Base-by-base conservation (phyloP, 2,329 filamentous ascomycete species). In the Hymenoscyphus infarciens region DNA sequence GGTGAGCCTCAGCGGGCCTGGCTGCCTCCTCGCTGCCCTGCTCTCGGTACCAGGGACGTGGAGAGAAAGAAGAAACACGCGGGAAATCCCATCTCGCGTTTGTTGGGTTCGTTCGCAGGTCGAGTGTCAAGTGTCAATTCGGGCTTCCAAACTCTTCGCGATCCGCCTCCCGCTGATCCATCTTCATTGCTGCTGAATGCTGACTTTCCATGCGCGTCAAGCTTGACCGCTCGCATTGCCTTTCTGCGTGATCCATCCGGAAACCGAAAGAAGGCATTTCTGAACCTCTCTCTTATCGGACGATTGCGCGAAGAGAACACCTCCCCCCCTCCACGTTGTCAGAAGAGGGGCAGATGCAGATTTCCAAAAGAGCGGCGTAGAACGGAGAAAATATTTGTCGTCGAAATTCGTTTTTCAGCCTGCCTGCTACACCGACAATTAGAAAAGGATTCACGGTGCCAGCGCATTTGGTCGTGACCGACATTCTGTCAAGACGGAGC, bases 41-140 rank as follows among this genome's bases (percentile, higher is more conserved):
- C 45, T 25, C 45, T 55, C 53, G 27, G 53, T 55, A 55, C 53
- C 53, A 55, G 53, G 53, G 29, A 33, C 27, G 53, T 33, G 53
- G 53, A 55, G 15, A 33, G 29, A 55, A 55, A 15, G 45, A 52
- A 22, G 45, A 22, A 52, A 52, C 45, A 22, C 45, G 45, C 45
- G 45, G 45, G 22, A 52, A 25, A 52, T 52, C 45, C 45, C 45
- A 52, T 11, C 22, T 52, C 19, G 7, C n/a, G 19, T 49, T 49
- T 22, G 45, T 25, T 15, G 16, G 38, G 38, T 19, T 10, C 39
- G 39, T 45, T 45, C 39, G 16, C 39, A 22, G n/a, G 39, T n/a
- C 16, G 39, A 19, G 16, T 45, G 3, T 19, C 1, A 13, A 13
- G 3, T 38, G 10, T 38, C 35, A 15, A 52, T 25, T 22, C 19